Base-by-base conservation (phyloP, 306 rosid species). In the Vigna hirtella region DNA sequence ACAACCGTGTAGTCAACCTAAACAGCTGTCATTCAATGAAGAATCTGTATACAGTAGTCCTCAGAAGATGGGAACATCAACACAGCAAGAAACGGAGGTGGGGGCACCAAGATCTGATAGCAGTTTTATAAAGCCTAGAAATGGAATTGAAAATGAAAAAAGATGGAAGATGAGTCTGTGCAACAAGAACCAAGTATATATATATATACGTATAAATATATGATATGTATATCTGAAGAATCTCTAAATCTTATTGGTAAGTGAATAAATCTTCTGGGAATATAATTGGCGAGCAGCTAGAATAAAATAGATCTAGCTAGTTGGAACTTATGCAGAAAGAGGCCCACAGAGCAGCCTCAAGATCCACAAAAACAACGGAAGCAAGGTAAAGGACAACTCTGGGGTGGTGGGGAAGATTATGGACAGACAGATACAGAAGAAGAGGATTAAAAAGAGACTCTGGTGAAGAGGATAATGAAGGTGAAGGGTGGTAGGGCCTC, bases 111-210 rank as follows among this genome's bases (percentile, higher is more conserved):
- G 90, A 83, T 84, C 83, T 84, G 72, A 77, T 76, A 66, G 73
- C 75, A 82, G 82, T 15, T 74, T 53, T 77, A 83, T 83, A 88
- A 88, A 91, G 86, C 86, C 80, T 83, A 89, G 83, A 81, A 80
- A 79, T 57, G 43, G 74, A 72, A 86, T 72, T 73, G 58, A 43
- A 45, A 67, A 43, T 22, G 40, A 72, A 70, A 86, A 9, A 8
- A 45, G 72, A 73, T 36, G 79, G 80, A 61, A 81, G 85, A 81
- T 75, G 34, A 83, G 89, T 85, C 88, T 86, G 82, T 87, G 86
- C 84, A 71, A 90, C 73, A 80, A 82, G 79, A 70, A 83, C 82
- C 86, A 45, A 30, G 3, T 30, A 30, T 30, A 3, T 28, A 30
- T 30, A 28, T 28, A 28, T 28, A 28, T 28, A 28, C 32, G 32